Evolutionary conservation across 2,329 filamentous ascomycete genomes (phyloP).

Genomic region (Ceratocystis cubensis): DNA sequence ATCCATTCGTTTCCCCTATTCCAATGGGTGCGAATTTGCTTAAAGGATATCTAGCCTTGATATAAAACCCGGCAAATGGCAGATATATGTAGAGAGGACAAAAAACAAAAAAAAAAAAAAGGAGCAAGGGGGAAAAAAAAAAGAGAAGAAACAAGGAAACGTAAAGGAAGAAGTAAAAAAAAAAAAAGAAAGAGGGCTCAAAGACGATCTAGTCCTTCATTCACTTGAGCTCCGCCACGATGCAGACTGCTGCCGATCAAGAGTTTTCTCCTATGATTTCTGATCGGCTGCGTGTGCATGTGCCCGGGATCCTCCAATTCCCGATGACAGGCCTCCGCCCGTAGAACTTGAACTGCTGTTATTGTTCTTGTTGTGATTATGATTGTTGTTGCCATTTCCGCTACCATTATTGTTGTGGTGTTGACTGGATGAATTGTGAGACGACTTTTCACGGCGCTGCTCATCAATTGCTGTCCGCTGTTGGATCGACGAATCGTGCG

Average conservation of each 20-base stretch:
- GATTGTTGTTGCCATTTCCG: not conserved
- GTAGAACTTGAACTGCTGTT: slow-evolving; percentile 4
- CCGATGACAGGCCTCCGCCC: slow-evolving; percentile 2
- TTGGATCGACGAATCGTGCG: slow-evolving; percentile 88
- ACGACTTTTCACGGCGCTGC: slow-evolving; percentile 71
- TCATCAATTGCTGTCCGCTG: slow-evolving; percentile 85
- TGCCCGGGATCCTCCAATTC: slow-evolving; percentile 7
- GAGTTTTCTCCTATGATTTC: slow-evolving; percentile 14
- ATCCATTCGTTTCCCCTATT: too few relatives aligned
- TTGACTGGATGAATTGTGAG: slow-evolving; percentile 29
- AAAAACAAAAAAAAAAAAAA: not conserved
- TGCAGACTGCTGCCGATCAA: not conserved
- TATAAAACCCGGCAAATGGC: too few relatives aligned
- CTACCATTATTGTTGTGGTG: slow-evolving; percentile 29
- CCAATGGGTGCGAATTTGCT: too few relatives aligned
- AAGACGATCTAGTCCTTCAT: not conserved
- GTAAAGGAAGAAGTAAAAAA: not conserved
- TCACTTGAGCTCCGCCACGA: slow-evolving; percentile 3
- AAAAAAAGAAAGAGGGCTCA: slow-evolving; percentile 1
- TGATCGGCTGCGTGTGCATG: slow-evolving; percentile 16
- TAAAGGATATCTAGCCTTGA: too few relatives aligned
- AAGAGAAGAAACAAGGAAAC: too few relatives aligned
- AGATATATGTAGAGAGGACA: too few relatives aligned
- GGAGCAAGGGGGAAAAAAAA: not conserved
- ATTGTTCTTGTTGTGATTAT: slow-evolving; percentile 9